Evolutionary conservation across 2,329 filamentous ascomycete genomes (phyloP).

Genomic region (Ambrosiella xylebori): DNA sequence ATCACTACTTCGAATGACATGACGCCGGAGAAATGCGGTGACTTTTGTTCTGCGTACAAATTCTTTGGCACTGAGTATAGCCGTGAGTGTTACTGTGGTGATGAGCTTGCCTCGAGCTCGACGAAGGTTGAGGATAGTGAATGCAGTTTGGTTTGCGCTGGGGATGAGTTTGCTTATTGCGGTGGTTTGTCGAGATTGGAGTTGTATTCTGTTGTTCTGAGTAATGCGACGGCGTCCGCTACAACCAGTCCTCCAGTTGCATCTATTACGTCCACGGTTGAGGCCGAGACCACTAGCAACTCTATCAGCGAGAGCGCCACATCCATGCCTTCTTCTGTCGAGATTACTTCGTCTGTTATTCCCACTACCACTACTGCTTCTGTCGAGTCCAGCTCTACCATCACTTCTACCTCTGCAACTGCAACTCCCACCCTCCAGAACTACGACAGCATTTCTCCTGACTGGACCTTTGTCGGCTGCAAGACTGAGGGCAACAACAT

Average conservation of each 20-base stretch:
- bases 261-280: background rate
- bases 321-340: background rate
- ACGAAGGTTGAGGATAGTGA: slow-evolving; percentile 3
- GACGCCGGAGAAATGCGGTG: slow-evolving; percentile 24
- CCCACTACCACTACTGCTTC: background rate
- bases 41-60: slow-evolving; percentile 23
- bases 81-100: slow-evolving; percentile 19
- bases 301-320: background rate
- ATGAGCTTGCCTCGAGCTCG: slow-evolving; percentile 20
- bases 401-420: slow-evolving; percentile 4
- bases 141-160: slow-evolving; percentile 13
- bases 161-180: slow-evolving; percentile 12
- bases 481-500: slow-evolving; percentile 23
- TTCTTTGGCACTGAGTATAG: slow-evolving; percentile 20
- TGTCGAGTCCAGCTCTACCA: background rate
- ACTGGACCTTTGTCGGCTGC: slow-evolving; percentile 24
- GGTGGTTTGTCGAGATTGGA: slow-evolving; percentile 16
- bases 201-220: slow-evolving; percentile 18
- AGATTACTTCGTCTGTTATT: background rate
- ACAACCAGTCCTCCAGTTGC: background rate
- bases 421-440: slow-evolving; percentile 19
- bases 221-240: background rate
- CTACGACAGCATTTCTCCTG: slow-evolving; percentile 20
- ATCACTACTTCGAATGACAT: slow-evolving; percentile 20
- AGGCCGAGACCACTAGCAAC: background rate